Percentiles rank a stretch among this genome's conserved stretches.
Conservation (phyloP, 495 filamentous ascomycete genomes). For the Aspergillus conjunctus region DNA sequence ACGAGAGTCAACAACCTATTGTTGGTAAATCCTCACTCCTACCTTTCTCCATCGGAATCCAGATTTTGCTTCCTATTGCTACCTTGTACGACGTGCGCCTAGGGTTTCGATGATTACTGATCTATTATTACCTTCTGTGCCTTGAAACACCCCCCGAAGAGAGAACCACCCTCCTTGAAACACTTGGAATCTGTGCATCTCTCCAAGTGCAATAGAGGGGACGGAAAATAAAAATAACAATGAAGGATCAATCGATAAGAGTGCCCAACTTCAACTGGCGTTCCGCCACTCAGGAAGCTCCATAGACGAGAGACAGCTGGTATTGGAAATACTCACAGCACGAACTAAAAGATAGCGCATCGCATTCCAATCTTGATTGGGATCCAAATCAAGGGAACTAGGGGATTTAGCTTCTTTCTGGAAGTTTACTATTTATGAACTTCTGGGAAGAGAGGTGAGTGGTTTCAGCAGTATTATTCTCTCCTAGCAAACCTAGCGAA, state of each 20-base stretch:
- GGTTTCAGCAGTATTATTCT: constrained; percentile 24
- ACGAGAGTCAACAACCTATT: not conserved
- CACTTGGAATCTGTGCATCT: not conserved
- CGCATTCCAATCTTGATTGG: constrained; percentile 1
- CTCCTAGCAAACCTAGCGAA: not conserved
- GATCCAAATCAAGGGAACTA: constrained; percentile 9
- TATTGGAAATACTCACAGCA: not conserved
- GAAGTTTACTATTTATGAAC: constrained; percentile 22
- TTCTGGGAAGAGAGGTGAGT: constrained; percentile 3
- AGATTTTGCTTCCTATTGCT: not conserved
- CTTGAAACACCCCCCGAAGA: not conserved
- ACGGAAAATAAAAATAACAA: not conserved
- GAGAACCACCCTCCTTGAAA: not conserved
- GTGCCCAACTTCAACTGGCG: constrained; percentile 4
- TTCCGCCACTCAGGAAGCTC: constrained; percentile 4
- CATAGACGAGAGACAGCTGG: not conserved
- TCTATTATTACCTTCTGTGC: not conserved
- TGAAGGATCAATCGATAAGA: not conserved
- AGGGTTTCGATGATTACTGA: not conserved
- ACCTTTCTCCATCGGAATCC: not conserved
- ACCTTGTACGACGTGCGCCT: constrained; percentile 8
- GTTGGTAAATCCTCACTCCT: not conserved
- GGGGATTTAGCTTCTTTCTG: constrained; percentile 21
- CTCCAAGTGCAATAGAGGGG: not conserved
- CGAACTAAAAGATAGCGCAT: constrained; percentile 4